Evolutionary conservation across 495 filamentous ascomycete genomes (phyloP), one percentile per base, ranked within the genome.

Genomic region (Aspergillus hancockii): DNA sequence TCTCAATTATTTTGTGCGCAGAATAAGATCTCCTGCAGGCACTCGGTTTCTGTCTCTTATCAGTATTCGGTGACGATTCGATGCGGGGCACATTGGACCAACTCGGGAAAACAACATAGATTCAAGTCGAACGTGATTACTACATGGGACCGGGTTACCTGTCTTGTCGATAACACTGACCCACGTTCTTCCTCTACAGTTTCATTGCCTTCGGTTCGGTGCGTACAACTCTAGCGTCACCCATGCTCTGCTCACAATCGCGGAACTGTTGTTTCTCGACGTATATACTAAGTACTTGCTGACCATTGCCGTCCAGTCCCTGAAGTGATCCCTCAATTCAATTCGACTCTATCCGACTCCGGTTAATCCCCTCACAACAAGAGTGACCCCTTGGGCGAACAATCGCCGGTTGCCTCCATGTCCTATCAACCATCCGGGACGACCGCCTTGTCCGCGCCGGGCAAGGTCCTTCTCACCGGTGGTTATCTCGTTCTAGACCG

Each of bases 401-500:
- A 23, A 47, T 47, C 18, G 12, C 18, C 43, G 8, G 19, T n/a
- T 10, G 43, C 43, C 43, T 5, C 19, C 18, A 47, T 47, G 43
- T 47, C 43, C 43, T 47, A 47, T 23, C 19, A 16, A n/a, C 52
- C 65, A 41, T 52, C 59, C 36, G 53, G 54, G 2, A 76, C 73
- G 28, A 78, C 79, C 54, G 91, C 90, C 65, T 82, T 95, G 62
- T 97, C 93, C 60, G 93, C 95, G 2, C 94, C 94, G 22, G 94
- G 94, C 51, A 98, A 98, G 76, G 95, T 98, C 45, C 82, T 98
- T 47, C 82, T 98, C 16, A 91, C 93, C 50, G 94, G 94, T 40
- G 94, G 94, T 43, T 98, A 97, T 69, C 86, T 98, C 13, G 92
- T 97, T 9, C 87, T 98, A 22, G 95, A 98, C 75, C 86, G 89